Evolutionary conservation across 179 eudicot genomes (phyloP), one percentile per base, ranked within the genome.

Genomic region (Beta macrorhiza): DNA sequence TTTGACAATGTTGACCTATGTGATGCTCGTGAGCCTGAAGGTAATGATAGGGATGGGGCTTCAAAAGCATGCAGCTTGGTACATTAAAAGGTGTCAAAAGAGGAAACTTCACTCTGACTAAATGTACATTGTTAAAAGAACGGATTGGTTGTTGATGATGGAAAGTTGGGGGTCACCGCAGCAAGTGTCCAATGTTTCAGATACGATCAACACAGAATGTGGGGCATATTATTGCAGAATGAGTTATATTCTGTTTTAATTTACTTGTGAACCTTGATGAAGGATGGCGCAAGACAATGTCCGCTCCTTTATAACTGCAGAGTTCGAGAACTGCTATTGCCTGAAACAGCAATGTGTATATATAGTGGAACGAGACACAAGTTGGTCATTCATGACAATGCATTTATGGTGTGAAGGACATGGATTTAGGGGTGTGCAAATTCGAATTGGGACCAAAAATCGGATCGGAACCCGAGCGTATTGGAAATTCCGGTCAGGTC

Each of bases 21-120:
- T 95, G 76, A 95, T 95, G 99, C 98, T 95, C 70, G 86, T 90
- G 17, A 91, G 90, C 80, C 91, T 95, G 29, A 95, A 95, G 85
- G 84, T 92, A 77, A 87, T 93, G 97, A 74, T 95, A 9, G 91
- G 98, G 58, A 92, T 93, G 93, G 98, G 93, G 14, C 95, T 95
- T 77, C 87, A 87, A 67, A 90, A 90, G 78, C 93, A 92, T 85
- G 99, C 99, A 20, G 82, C 84, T 25, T 95, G 99, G 99, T 93
- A 93, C 74, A 62, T 95, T 58, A 87, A 87, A 62, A 82, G 98
- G 78, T 93, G 98, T 85, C 90, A 88, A 81, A 91, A 82, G 56
- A 84, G 97, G 85, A 95, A 93, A 80, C 91, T 93, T 78, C 99
- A 95, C 82, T 83, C 90, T 44, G 98, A 95, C 79, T 95, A 80